A percentile compares a stretch with the other conserved stretches of the same genome.
Conservation (phyloP, 148 eudicot species). For the Camellia japonica region DNA sequence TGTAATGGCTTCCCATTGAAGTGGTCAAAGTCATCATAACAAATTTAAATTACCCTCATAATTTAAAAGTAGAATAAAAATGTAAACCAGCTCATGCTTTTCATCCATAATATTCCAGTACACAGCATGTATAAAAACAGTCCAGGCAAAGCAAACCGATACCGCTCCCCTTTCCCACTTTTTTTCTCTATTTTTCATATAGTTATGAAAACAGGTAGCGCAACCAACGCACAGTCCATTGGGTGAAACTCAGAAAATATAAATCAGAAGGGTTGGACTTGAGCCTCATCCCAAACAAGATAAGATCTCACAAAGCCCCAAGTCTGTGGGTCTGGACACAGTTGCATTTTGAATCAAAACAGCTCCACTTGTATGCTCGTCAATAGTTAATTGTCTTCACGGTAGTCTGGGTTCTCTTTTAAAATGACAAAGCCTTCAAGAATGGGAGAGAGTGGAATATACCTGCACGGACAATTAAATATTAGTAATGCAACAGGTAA, state of each 20-base stretch:
- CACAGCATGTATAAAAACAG: not conserved
- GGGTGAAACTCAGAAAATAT: not conserved
- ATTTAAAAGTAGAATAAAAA: not conserved
- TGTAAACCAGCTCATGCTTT: not conserved
- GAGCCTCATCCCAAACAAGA: constrained; percentile 3
- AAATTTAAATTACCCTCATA: too few species aligned
- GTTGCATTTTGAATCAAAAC: not conserved
- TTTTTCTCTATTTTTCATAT: not conserved
- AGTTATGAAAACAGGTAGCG: not conserved
- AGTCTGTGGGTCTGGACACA: not conserved
- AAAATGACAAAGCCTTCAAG: constrained; percentile 92
- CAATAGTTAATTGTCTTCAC: constrained; percentile 49
- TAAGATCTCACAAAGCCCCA: not conserved
- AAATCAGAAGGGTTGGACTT: not conserved
- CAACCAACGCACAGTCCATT: not conserved
- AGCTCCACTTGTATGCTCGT: not conserved
- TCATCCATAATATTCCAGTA: not conserved
- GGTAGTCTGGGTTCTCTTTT: constrained; percentile 88
- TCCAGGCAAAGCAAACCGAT: not conserved
- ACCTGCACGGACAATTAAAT: constrained; percentile 38
- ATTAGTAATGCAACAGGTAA: constrained; percentile 1
- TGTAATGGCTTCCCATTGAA: too few species aligned
- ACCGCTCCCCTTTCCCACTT: not conserved
- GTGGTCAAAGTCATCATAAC: too few species aligned
- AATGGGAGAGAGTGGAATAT: constrained; percentile 81